Evolutionary conservation across 805 yeast species (phyloP), one percentile per base, ranked within the genome.

Genomic region (Zygoascus tannicola): DNA sequence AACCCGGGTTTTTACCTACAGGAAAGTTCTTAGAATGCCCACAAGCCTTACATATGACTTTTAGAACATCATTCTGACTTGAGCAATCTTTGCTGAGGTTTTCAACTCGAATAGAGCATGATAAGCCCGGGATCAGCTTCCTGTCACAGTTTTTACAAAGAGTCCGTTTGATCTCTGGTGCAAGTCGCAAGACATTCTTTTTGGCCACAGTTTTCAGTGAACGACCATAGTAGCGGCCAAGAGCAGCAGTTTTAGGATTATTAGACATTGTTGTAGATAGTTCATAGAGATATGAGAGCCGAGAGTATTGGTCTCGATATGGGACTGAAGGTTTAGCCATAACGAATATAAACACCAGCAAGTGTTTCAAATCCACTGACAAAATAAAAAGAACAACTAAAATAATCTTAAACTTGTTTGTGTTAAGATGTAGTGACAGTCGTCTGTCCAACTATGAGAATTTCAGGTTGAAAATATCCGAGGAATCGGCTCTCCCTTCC

Each of bases 111-210:
- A 68, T 51, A 1, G 57, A 38, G 40, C 71, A 54, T 16, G 71
- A 68, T 15, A 66, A 41, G 0, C 79, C 81, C 0, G 81, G 76
- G 1, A 75, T 54, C 48, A 73, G 63, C 7, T 73, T 47, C 5
- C 76, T 58, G 37, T 72, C 62, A 59, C 95, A 86, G 32, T 63
- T 64, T 53, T 84, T 85, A 61, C 95, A 86, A 14, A 80, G 56
- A 0, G 73, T 68, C 51, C 94, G 67, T 59, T 86, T 86, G 8
- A 85, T 54, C 4, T 49, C 50, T 0, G 52, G 56, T 38, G 81
- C 71, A 22, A 81, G 57, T 48, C 80, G 74, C 18, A 80, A 57
- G 15, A 83, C 88, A 1, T 78, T 73, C 54, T 80, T 81, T 56
- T 81, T 80, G 5, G 85, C 73, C 5, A 84, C 80, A 5, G 74